These are phyloP conservation scores for Candida tibetensis DNA, from an alignment of 805 yeast species.

Conservation along the genomic window DNA sequence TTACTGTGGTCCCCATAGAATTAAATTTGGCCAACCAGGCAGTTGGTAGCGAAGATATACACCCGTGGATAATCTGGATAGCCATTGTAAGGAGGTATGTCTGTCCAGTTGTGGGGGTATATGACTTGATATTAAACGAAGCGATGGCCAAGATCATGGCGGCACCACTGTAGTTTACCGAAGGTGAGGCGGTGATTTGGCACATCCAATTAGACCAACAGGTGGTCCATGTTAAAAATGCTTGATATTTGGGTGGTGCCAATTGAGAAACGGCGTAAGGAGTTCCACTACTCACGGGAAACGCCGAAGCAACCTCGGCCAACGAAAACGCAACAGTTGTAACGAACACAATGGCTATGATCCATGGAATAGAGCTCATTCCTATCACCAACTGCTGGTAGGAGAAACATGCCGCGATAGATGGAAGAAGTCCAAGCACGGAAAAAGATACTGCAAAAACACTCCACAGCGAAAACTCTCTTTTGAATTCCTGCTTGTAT, in stretches of 20 bases:
- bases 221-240: slow-evolving; percentile 58
- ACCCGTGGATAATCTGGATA: slow-evolving; percentile 46
- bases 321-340: slow-evolving; percentile 57
- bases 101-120: slow-evolving; percentile 47
- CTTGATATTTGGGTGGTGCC: slow-evolving; percentile 53
- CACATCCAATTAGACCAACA: slow-evolving; percentile 67
- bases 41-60: slow-evolving; percentile 53
- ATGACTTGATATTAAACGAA: slow-evolving; percentile 39
- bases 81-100: slow-evolving; percentile 50
- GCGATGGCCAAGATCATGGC: slow-evolving; percentile 53
- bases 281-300: slow-evolving; percentile 68
- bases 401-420: slow-evolving; percentile 60
- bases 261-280: slow-evolving; percentile 66
- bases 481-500: slow-evolving; percentile 59
- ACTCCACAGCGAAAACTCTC: slow-evolving; percentile 56
- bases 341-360: slow-evolving; percentile 54
- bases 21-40: slow-evolving; percentile 52
- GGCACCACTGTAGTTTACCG: slow-evolving; percentile 58
- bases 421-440: slow-evolving; percentile 62
- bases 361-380: slow-evolving; percentile 59
- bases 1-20: slow-evolving; percentile 47
- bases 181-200: slow-evolving; percentile 61
- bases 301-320: slow-evolving; percentile 64
- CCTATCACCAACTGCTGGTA: slow-evolving; percentile 62
- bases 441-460: slow-evolving; percentile 63